phyloP scores from a whole-genome alignment of 1,284 basidiomycete genomes.

The Trametes polyzona region DNA sequence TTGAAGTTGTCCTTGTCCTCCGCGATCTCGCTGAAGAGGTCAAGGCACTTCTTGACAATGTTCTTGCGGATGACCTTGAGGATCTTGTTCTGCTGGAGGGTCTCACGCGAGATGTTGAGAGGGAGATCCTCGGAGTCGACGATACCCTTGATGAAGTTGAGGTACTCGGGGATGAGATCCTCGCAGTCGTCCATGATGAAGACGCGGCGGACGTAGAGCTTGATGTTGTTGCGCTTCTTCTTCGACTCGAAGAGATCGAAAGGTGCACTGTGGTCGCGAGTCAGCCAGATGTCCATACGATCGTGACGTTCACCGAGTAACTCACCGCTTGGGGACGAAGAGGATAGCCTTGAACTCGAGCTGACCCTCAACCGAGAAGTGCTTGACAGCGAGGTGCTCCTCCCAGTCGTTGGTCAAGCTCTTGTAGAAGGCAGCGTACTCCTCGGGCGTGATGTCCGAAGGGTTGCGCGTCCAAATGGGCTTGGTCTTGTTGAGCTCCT shows the following conservation, averaged over 20 bases:
- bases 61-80: constrained; percentile 99
- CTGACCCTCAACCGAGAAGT: constrained; percentile 99
- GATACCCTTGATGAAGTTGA: constrained; percentile 99
- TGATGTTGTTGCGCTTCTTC: constrained; percentile 99
- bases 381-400: constrained; percentile 98
- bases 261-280: constrained; percentile 68
- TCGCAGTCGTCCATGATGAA: constrained; percentile 99
- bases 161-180: constrained; percentile 99
- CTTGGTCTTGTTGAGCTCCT: constrained; percentile 99
- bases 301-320: constrained; percentile 10
- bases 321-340: constrained; percentile 93
- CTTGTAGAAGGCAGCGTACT: constrained; percentile 99
- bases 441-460: constrained; percentile 89
- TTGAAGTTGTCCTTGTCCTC: constrained; percentile 99
- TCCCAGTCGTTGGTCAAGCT: constrained; percentile 99
- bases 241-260: constrained; percentile 99
- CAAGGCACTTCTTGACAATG: constrained; percentile 98
- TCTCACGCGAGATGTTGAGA: constrained; percentile 99
- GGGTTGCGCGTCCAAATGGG: constrained; percentile 99
- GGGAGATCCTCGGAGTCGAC: constrained; percentile 99
- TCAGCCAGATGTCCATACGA: constrained; percentile 23
- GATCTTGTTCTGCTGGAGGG: constrained; percentile 99
- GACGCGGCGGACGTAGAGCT: constrained; percentile 99
- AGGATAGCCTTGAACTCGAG: constrained; percentile 99
- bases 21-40: constrained; percentile 94